Evolutionary conservation across 768 basidiomycete genomes (phyloP).

Genomic region (Lepiota brunneoincarnata): DNA sequence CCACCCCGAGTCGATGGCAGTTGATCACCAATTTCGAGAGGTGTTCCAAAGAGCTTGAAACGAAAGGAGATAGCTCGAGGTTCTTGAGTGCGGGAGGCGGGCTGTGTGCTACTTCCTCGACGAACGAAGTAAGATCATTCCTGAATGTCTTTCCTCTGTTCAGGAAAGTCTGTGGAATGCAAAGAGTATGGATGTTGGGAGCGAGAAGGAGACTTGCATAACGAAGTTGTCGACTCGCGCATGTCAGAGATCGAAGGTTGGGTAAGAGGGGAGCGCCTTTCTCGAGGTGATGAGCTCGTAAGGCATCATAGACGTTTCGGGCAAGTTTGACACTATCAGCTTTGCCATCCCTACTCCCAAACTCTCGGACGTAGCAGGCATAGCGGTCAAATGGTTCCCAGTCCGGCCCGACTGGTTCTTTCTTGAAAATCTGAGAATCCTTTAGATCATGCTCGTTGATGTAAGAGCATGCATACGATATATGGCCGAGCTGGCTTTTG

Average conservation of each 20-base stretch:
- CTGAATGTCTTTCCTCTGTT: background rate
- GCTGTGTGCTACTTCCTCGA: background rate
- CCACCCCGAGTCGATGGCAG: background rate
- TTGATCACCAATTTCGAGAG: background rate
- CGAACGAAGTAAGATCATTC: background rate
- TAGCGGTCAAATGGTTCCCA: background rate
- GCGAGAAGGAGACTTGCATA: background rate
- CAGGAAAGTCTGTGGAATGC: background rate
- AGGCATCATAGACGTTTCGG: background rate
- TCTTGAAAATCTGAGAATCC: background rate
- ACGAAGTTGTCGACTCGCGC: background rate
- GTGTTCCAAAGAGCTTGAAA: background rate
- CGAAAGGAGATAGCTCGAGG: background rate
- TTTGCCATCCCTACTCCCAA: background rate
- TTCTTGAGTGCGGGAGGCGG: background rate
- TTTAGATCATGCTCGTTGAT: background rate
- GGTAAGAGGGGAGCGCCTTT: background rate
- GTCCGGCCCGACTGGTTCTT: background rate
- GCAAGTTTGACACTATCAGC: background rate
- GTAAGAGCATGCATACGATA: background rate
- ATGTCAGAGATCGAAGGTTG: background rate
- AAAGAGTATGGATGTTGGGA: background rate
- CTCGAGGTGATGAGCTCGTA: background rate
- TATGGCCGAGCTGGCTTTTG: background rate
- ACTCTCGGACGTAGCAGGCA: background rate